Percentiles rank a stretch among this genome's conserved stretches.
phyloP scores from a whole-genome alignment of 169 alveolate species.

The Neospora caninum region DNA sequence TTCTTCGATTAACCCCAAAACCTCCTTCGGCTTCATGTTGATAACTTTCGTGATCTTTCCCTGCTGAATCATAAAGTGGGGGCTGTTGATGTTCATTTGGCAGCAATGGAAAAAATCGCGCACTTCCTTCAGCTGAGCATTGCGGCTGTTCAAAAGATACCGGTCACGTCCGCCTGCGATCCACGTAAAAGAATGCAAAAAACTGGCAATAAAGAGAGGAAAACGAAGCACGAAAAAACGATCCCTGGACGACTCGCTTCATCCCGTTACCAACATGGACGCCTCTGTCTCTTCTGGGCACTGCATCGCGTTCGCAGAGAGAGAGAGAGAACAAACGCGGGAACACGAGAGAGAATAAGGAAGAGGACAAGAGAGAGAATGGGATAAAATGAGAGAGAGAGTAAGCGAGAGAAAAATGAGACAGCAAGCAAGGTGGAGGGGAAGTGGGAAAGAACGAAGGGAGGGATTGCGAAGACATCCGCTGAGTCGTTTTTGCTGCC shows the following conservation, averaged over 20 bases:
- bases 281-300: too few species aligned
- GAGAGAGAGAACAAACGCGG: too few species aligned
- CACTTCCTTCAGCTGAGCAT: constrained; percentile 92
- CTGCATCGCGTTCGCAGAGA: too few species aligned
- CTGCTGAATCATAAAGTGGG: constrained; percentile 98
- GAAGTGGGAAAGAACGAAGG: too few species aligned
- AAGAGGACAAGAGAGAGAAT: too few species aligned
- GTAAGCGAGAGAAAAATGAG: too few species aligned
- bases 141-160: constrained; percentile 95
- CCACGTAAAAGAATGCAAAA: not conserved
- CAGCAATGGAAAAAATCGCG: constrained; percentile 93
- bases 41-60: constrained; percentile 96
- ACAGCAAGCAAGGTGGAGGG: too few species aligned
- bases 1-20: constrained; percentile 96
- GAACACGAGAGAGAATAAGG: not conserved
- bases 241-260: too few species aligned
- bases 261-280: too few species aligned
- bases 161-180: constrained; percentile 94
- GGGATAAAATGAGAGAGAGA: too few species aligned
- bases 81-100: constrained; percentile 97
- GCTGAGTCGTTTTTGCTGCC: too few species aligned
- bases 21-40: constrained; percentile 97
- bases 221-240: not conserved
- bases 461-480: too few species aligned
- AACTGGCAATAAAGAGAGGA: not conserved